Conservation (phyloP, 2,329 filamentous ascomycete species). For the Grosmannia serpens region DNA sequence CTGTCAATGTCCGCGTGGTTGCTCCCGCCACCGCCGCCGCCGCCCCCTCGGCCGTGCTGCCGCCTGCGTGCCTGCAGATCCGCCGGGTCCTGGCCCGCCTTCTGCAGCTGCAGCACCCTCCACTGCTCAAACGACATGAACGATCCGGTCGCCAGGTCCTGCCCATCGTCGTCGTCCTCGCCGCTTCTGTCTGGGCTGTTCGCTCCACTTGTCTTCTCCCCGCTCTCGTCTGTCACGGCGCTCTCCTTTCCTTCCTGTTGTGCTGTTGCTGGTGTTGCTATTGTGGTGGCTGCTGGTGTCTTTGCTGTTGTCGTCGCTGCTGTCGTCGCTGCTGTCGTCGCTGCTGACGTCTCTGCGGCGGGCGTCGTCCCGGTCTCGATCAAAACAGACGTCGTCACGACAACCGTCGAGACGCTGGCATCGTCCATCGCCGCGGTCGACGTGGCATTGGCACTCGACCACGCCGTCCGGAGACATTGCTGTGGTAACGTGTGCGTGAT, state of each 20-base stretch:
- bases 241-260: neutral
- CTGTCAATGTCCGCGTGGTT: conserved; percentile 54
- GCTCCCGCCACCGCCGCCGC: conserved; percentile 19
- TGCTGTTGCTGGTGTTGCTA: neutral
- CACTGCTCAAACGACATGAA: conserved; percentile 98
- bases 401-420: conserved; percentile 4
- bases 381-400: neutral
- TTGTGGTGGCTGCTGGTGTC: neutral
- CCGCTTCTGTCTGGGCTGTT: conserved; percentile 5
- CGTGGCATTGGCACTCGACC: conserved; percentile 26
- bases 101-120: conserved; percentile 87
- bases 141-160: conserved; percentile 43
- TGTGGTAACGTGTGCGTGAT: conserved; percentile 69
- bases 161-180: conserved; percentile 9
- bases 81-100: conserved; percentile 63
- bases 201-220: neutral
- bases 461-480: conserved; percentile 59
- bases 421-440: neutral
- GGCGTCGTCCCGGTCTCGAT: neutral
- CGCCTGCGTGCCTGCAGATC: conserved; percentile 47
- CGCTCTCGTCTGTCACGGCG: neutral
- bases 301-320: neutral
- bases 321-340: neutral
- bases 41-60: conserved; percentile 13
- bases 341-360: neutral